These are phyloP conservation scores for Populus hybrid DNA, from an alignment of 441 rosid species.

Conservation along the genomic window DNA sequence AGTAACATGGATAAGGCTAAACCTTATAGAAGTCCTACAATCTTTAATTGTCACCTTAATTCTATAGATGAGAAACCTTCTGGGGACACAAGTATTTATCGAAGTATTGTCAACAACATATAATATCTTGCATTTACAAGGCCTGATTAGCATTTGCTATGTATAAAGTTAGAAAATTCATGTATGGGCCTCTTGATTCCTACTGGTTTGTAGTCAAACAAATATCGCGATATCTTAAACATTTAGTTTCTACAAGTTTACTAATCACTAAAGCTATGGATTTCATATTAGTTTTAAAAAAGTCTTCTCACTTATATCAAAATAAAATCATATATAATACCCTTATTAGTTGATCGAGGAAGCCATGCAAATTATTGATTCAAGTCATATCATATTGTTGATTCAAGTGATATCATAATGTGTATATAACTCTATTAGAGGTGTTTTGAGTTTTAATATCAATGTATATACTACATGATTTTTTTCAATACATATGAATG, in stretches of 20 bases:
- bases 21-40: neutral
- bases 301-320: too few species aligned
- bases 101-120: neutral
- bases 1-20: neutral
- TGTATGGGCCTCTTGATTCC: neutral
- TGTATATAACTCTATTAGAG: too few species aligned
- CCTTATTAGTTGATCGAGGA: too few species aligned
- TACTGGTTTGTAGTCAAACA: neutral
- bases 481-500: too few species aligned
- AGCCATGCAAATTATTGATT: too few species aligned
- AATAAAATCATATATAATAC: too few species aligned
- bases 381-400: too few species aligned
- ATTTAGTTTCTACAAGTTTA: neutral
- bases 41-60: neutral
- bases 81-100: neutral
- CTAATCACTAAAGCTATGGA: neutral
- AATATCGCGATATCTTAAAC: neutral
- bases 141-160: neutral
- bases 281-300: neutral
- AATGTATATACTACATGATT: too few species aligned
- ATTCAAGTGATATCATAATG: too few species aligned
- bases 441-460: too few species aligned
- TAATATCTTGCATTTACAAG: neutral
- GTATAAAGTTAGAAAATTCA: neutral
- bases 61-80: neutral